Conservation (phyloP, 805 yeast species). For the Debaryomyces tyrocola region DNA sequence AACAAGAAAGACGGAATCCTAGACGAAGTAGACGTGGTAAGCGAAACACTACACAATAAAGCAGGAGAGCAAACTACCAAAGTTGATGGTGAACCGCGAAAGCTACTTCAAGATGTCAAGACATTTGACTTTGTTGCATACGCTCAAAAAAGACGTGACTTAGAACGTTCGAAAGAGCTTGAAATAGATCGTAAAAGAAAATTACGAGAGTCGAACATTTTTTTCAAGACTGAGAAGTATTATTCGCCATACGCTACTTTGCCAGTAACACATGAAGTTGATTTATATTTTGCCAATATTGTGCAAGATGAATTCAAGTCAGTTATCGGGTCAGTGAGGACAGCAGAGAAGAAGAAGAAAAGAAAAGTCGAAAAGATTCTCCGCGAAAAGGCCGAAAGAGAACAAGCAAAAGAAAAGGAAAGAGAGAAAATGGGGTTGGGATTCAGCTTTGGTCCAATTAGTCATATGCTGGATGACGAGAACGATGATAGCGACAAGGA, state of each 20-base stretch:
- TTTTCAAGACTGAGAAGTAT: constrained; percentile 36
- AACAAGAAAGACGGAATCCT: background rate
- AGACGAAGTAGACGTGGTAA: background rate
- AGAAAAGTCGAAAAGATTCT: constrained; percentile 22
- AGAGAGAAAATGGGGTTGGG: constrained; percentile 15
- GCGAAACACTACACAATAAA: background rate
- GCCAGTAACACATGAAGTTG: constrained; percentile 21
- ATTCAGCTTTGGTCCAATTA: constrained; percentile 9
- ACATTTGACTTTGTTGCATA: constrained; percentile 57
- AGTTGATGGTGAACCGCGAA: background rate
- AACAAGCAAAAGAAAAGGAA: constrained; percentile 23
- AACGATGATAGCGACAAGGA: constrained; percentile 12
- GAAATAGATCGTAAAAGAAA: constrained; percentile 16
- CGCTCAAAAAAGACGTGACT: constrained; percentile 47
- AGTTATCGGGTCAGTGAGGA: constrained; percentile 33
- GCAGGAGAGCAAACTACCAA: background rate
- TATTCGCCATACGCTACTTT: constrained; percentile 37
- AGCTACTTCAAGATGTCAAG: constrained; percentile 3
- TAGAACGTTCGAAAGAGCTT: constrained; percentile 30
- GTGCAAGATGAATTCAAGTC: constrained; percentile 29
- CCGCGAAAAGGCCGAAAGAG: constrained; percentile 14
- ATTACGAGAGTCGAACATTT: constrained; percentile 28
- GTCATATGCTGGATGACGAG: constrained; percentile 16
- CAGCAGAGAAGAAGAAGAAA: constrained; percentile 30
- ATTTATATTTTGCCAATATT: constrained; percentile 17